These are phyloP conservation scores for Parmelia sp. DNA, from an alignment of 495 filamentous ascomycete species.

Conservation along the genomic window DNA sequence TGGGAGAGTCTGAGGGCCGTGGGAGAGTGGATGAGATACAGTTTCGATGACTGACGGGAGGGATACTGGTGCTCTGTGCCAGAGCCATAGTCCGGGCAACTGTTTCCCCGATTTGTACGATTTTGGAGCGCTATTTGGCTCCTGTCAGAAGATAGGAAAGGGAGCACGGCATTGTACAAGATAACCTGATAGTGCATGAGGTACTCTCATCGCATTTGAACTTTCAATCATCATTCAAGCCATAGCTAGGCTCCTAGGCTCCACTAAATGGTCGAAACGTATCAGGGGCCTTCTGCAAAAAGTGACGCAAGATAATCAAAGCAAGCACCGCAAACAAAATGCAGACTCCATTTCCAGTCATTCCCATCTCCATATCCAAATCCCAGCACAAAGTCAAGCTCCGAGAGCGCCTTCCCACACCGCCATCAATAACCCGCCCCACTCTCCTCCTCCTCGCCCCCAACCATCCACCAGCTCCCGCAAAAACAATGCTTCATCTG, in stretches of 20 bases:
- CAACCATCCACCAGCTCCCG: constrained; percentile 26
- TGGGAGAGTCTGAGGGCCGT: constrained; percentile 95
- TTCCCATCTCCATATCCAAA: neutral
- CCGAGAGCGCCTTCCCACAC: neutral
- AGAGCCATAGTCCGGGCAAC: neutral
- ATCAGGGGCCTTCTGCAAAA: no score
- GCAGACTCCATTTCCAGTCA: neutral
- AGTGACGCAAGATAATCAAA: neutral
- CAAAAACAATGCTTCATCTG: constrained; percentile 24
- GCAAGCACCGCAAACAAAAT: neutral
- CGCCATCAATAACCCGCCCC: neutral
- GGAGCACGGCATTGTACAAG: neutral
- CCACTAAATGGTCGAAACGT: neutral
- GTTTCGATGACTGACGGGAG: constrained; percentile 51
- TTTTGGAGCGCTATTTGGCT: neutral
- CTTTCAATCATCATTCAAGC: neutral
- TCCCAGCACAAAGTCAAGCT: neutral
- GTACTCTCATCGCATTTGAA: neutral
- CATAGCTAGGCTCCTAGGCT: neutral
- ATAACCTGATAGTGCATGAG: neutral
- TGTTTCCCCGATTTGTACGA: neutral
- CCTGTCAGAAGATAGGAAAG: neutral
- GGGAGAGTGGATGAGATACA: constrained; percentile 89
- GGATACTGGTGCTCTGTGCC: neutral
- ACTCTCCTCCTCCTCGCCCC: constrained; percentile 11